A percentile compares a stretch with the other conserved stretches of the same genome.
Evolutionary conservation across 1,284 basidiomycete genomes (phyloP).

Genomic region (Ceratobasidium sp.): DNA sequence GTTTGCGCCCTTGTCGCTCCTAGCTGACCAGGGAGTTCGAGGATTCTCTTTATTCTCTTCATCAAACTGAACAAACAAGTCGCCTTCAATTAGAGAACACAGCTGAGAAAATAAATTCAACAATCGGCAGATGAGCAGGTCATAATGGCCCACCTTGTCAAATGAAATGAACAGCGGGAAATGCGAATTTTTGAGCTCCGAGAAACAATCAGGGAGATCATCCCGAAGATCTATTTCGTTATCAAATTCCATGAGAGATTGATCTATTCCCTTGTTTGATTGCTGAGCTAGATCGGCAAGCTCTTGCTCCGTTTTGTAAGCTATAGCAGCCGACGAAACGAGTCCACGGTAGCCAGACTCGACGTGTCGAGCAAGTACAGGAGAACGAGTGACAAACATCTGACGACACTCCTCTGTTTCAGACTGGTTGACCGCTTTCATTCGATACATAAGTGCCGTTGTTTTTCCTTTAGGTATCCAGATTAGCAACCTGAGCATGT

Average conservation of each 20-base stretch:
- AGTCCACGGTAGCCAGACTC: neutral
- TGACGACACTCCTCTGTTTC: neutral
- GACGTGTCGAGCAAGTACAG: neutral
- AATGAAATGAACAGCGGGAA: constrained; percentile 36
- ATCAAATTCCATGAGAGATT: constrained; percentile 3
- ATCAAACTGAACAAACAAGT: constrained; percentile 22
- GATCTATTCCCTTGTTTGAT: neutral
- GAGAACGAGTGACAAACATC: constrained; percentile 23
- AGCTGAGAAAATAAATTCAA: neutral
- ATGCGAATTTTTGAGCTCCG: neutral
- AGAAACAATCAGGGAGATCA: constrained; percentile 14
- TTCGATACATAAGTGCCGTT: constrained; percentile 16
- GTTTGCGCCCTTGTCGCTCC: neutral
- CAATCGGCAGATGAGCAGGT: neutral
- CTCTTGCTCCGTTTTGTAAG: neutral
- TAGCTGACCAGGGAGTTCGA: neutral
- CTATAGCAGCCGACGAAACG: neutral
- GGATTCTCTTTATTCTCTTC: constrained; percentile 30
- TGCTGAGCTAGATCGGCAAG: neutral
- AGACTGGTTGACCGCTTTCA: neutral
- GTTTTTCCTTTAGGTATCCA: constrained; percentile 1
- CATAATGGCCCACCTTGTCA: constrained; percentile 15
- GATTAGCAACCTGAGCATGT: neutral
- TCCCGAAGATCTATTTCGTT: constrained; percentile 18
- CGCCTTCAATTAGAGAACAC: constrained; percentile 14